These are phyloP conservation scores for Huntiella savannae DNA, from an alignment of 2,329 filamentous ascomycete species.

Conservation along the genomic window DNA sequence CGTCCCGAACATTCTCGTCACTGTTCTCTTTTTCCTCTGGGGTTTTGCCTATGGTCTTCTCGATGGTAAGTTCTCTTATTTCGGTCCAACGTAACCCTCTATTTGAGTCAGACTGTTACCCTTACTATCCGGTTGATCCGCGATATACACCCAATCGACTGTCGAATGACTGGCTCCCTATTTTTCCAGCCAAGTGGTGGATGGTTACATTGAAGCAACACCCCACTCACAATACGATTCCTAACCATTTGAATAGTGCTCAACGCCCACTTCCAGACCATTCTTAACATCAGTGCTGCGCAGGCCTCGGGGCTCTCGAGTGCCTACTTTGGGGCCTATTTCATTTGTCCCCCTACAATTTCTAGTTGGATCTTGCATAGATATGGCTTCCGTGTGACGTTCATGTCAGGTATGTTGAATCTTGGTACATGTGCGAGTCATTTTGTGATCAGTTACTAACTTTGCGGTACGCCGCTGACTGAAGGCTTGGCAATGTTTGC, in stretches of 20 bases:
- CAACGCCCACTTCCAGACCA: slow-evolving; percentile 30
- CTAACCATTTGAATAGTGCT: slow-evolving; percentile 18
- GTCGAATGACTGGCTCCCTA: too few species aligned
- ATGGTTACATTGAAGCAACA: too few species aligned
- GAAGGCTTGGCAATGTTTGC: slow-evolving; percentile 43
- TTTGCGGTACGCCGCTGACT: neutral
- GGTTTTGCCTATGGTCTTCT: slow-evolving; percentile 28
- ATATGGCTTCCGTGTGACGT: slow-evolving; percentile 47
- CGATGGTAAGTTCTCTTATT: slow-evolving; percentile 14
- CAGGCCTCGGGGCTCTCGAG: slow-evolving; percentile 29
- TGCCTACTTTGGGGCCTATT: slow-evolving; percentile 31
- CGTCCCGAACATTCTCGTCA: slow-evolving; percentile 16
- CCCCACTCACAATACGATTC: neutral
- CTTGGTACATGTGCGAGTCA: neutral
- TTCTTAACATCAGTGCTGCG: slow-evolving; percentile 25
- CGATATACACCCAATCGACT: too few species aligned
- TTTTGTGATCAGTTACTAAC: neutral
- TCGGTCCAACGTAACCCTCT: too few species aligned
- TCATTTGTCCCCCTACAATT: slow-evolving; percentile 20
- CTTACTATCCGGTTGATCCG: too few species aligned
- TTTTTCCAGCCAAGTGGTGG: too few species aligned
- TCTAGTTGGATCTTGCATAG: slow-evolving; percentile 37
- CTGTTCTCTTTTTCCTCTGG: slow-evolving; percentile 28
- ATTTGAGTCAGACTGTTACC: too few species aligned
- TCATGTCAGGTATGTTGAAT: slow-evolving; percentile 31